Base-by-base conservation (phyloP, 2,329 filamentous ascomycete species). In the Byssothecium circinans region DNA sequence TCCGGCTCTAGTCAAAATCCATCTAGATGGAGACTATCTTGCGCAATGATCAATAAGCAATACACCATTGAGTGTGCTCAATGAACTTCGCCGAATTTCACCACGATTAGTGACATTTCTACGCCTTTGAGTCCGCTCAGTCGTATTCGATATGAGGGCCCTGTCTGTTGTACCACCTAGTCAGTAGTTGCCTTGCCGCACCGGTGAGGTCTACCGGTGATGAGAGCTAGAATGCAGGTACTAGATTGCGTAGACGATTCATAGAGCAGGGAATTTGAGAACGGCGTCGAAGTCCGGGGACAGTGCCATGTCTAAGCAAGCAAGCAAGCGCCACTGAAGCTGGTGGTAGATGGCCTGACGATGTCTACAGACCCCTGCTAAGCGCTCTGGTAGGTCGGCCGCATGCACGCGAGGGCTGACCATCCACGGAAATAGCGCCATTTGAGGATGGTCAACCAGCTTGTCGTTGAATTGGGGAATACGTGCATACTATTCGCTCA, bases 341-440 rank as follows among this genome's bases (percentile, higher is more conserved):
- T 53, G 47, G 52, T 53, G 48, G 43, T 50, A 43, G 47, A 50
- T 45, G 45, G 44, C 46, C 47, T 50, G 17, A 45, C 11, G 43
- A 32, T 42, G 36, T 17, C 18, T 33, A 8, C 5, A 45, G 29
- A 46, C 27, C 45, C 47, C 40, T 49, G 46, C 47, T 56, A 23
- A 25, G 40, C 42, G 33, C 43, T 48, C 33, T 49, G 50, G 43
- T 49, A 54, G 53, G 50, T 40, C 49, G 43, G 32, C 20, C 43
- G 12, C 10, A 14, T 30, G 27, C 19, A 29, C 35, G 33, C 10
- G 25, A 22, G 11, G 19, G 14, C 23, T 27, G 18, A 35, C 20
- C 27, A 27, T 30, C 20, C 32, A 25, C 47, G 30, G 36, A 50
- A 43, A 41, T 27, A n/a, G 25, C 35, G 30, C 32, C 38, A 42